A percentile compares a stretch with the other conserved stretches of the same genome.
Evolutionary conservation across 352 stramenopile species (phyloP).

Genomic region (Nothophytophthora sp.): DNA sequence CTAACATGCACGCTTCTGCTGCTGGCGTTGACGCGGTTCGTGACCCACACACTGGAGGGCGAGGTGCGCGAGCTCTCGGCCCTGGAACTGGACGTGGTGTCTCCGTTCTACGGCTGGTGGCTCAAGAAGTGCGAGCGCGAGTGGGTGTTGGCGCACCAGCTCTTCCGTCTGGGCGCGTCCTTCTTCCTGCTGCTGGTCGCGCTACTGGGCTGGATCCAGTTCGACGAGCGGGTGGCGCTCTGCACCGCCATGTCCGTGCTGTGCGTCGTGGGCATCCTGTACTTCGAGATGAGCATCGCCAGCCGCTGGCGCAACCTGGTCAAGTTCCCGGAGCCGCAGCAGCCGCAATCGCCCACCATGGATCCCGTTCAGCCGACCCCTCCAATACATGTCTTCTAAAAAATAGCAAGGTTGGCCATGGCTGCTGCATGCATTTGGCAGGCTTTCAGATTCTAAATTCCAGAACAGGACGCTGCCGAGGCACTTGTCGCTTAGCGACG

Average conservation of each 20-base stretch:
- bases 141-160: constrained; percentile 68
- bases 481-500: no score
- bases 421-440: no score
- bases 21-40: constrained; percentile 73
- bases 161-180: constrained; percentile 61
- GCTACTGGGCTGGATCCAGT: constrained; percentile 65
- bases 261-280: constrained; percentile 47
- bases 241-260: constrained; percentile 51
- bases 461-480: no score
- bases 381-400: no score
- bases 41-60: constrained; percentile 77
- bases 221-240: constrained; percentile 42
- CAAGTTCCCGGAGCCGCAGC: constrained; percentile 39
- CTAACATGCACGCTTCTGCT: constrained; percentile 74
- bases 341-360: constrained; percentile 7
- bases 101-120: constrained; percentile 76
- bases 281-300: constrained; percentile 67
- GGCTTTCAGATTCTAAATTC: no score
- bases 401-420: no score
- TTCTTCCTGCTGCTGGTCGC: constrained; percentile 64
- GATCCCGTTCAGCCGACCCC: no score
- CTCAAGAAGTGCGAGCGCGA: constrained; percentile 66
- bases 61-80: constrained; percentile 55
- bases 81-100: constrained; percentile 63
- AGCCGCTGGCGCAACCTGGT: constrained; percentile 78